Evolutionary conservation across 2,329 filamentous ascomycete genomes (phyloP), one percentile per base, ranked within the genome.

Genomic region (Aspergillus glaucus): DNA sequence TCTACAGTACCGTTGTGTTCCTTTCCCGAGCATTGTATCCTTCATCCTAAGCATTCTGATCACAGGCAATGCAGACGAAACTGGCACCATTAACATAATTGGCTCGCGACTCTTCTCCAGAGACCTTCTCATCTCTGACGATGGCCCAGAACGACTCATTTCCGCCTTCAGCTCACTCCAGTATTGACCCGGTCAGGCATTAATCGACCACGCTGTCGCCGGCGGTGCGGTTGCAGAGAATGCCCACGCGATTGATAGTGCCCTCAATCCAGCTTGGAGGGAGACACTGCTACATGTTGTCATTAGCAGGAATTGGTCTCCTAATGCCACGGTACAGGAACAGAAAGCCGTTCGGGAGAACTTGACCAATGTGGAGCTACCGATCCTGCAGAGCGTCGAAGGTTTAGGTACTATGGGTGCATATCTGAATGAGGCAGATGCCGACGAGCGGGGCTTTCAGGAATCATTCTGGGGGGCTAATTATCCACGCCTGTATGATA

Each of bases 391-490:
- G 6, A 54, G 56, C 10, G 49, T 62, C 14, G 57, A 61, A 40
- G 53, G 56, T 6, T 40, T 47, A 8, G 40, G 51, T 19, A 10
- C 22, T 19, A 60, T 61, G 55, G 69, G 67, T 10, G 58, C 62
- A 1, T 72, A 72, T 45, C 46, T 64, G 15, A 72, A 72, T 43
- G 66, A 70, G 51, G 69, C 69, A 4, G 63, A 72, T 51, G 60
- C 65, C 7, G 63, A 62, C n/a, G 69, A 74, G 53, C 63, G 68
- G 4, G 53, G 64, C 22, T 73, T 67, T 56, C 65, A 72, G 49
- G 22, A 62, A 17, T 57, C 64, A 6, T 75, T 73, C 54, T 74
- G 66, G 64, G 72, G 71, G 5, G 43, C 54, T 4, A 64, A 66
- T 34, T 65, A 68, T 49, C 52, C 52, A 5, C 51, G 54, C 10